Evolutionary conservation across 2,329 filamentous ascomycete genomes (phyloP), one percentile per base, ranked within the genome.

Genomic region (Berkeleyomyces basicola): DNA sequence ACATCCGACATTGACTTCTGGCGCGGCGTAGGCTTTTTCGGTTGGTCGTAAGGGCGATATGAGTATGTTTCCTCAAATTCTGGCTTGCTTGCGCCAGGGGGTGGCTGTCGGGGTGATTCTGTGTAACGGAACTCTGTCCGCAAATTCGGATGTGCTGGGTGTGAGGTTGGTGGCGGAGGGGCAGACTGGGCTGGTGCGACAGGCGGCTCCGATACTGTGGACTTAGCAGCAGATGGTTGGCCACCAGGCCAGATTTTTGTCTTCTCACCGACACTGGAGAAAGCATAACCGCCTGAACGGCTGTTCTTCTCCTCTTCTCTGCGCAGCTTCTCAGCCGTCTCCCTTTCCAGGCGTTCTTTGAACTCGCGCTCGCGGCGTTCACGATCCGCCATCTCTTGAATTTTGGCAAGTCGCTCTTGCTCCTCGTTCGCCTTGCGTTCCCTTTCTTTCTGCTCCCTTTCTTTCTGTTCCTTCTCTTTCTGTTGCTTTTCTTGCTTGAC

Each of bases 11-110:
- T 77, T n/a, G 86, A 86, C 63, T 81, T 82, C 65, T 80, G 82
- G 67, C 82, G 80, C 66, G 82, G 80, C 16, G 72, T 71, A 7
- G 79, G 77, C 61, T 77, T 77, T 69, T 80, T 83, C 1, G 85
- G 80, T 67, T 82, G 80, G 70, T 92, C 87, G 71, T 91, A 91
- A 0, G 88, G 87, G 59, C 87, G 83, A 72, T 83, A 91, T 1
- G 87, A 90, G 71, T 87, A 84, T n/a, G 62, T 51, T 2, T 79
- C 77, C 66, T 86, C 82, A 59, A 86, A 82, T 23, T 81, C 82
- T 66, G 79, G 81, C 39, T 80, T 78, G 31, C 51, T 36, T 23
- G 51, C 51, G 1, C 33, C 23, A 37, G 51, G 33, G 3, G 33
- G 51, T 37, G 47, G 78, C 74, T 44, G 73, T 68, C 49, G 76